These are phyloP conservation scores for Heliamphora exappendiculata DNA, from an alignment of 148 eudicot genomes.

Conservation along the genomic window DNA sequence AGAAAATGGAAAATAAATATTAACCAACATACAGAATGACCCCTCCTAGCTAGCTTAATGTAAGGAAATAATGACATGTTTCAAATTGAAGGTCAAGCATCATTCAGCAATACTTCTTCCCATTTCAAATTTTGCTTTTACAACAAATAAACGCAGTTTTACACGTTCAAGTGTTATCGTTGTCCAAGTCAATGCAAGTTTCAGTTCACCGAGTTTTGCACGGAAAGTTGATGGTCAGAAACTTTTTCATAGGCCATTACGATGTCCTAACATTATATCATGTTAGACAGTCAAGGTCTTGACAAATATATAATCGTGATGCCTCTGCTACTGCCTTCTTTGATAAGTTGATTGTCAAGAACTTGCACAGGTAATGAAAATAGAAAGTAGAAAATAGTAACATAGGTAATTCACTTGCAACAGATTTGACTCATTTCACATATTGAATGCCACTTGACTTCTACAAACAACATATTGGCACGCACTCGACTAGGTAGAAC, in stretches of 20 bases:
- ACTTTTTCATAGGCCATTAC: neutral
- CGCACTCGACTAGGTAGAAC: neutral
- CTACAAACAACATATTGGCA: neutral
- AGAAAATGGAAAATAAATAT: conserved; percentile 9
- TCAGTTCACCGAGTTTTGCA: neutral
- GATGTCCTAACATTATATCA: neutral
- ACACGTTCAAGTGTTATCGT: neutral
- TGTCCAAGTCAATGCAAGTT: neutral
- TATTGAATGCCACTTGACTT: neutral
- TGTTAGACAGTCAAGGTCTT: neutral
- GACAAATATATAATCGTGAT: too few relatives aligned
- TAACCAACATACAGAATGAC: neutral
- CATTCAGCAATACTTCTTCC: neutral
- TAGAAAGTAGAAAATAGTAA: neutral
- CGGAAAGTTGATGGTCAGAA: neutral
- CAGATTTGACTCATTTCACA: neutral
- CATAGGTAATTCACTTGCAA: neutral
- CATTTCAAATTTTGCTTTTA: conserved; percentile 1
- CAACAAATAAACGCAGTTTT: neutral
- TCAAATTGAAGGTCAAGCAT: neutral
- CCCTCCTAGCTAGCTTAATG: neutral
- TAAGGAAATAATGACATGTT: neutral
- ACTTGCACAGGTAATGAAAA: too few relatives aligned
- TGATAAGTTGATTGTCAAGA: too few relatives aligned
- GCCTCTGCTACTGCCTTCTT: too few relatives aligned